These are phyloP conservation scores for Bruguiera gymnorhiza DNA, from an alignment of 345 rosid species.

Conservation along the genomic window DNA sequence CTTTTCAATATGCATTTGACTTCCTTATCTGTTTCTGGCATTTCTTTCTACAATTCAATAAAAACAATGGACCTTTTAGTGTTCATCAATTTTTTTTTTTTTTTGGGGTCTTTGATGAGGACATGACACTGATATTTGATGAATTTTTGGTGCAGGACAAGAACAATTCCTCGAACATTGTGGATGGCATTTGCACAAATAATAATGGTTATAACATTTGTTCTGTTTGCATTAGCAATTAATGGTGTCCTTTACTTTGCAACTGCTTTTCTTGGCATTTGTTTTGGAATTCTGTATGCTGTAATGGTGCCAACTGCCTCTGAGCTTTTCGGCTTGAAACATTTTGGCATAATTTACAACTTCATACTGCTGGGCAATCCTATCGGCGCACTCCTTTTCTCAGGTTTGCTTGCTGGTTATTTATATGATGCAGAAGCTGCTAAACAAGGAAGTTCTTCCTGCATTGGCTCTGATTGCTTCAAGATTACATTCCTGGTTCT, in stretches of 20 bases:
- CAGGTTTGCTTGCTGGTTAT: slow-evolving; percentile 73
- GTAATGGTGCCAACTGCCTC: slow-evolving; percentile 76
- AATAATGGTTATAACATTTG: slow-evolving; percentile 53
- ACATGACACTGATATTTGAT: neutral
- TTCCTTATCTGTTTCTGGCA: neutral
- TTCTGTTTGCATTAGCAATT: slow-evolving; percentile 55
- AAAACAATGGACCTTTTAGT: no score
- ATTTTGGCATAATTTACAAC: slow-evolving; percentile 84
- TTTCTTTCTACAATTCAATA: neutral
- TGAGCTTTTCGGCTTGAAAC: slow-evolving; percentile 84
- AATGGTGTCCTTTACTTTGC: slow-evolving; percentile 56
- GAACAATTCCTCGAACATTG: slow-evolving; percentile 65
- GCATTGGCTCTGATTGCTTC: slow-evolving; percentile 83
- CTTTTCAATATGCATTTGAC: neutral
- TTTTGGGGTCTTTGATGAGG: neutral
- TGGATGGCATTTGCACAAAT: slow-evolving; percentile 67
- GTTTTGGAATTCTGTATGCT: slow-evolving; percentile 68
- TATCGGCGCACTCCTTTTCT: slow-evolving; percentile 82
- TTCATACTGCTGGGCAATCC: slow-evolving; percentile 83
- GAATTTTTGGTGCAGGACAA: slow-evolving; percentile 44
- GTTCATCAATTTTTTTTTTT: neutral
- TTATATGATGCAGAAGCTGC: slow-evolving; percentile 81
- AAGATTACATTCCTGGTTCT: slow-evolving; percentile 68
- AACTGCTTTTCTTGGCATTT: slow-evolving; percentile 65
- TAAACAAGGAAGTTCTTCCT: slow-evolving; percentile 70